phyloP scores from a whole-genome alignment of 371 early-diverging fungal genomes.

The Apophysomyces trapeziformis region DNA sequence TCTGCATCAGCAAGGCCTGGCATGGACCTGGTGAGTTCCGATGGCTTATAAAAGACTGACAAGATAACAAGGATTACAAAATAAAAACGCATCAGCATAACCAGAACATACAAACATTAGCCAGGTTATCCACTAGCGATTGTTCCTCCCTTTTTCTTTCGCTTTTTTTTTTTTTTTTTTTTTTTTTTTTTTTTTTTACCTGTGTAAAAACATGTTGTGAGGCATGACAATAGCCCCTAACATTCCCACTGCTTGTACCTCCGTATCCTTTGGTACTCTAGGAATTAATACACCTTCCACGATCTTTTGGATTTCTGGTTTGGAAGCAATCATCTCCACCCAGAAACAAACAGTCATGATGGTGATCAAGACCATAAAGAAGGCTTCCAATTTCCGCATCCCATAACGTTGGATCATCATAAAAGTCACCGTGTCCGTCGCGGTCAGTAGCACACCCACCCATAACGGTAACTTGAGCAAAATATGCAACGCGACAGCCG shows the following conservation, averaged over 20 bases:
- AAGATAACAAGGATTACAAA: background rate
- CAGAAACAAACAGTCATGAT: conserved; percentile 74
- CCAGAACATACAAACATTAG: no score
- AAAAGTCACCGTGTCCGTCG: conserved; percentile 68
- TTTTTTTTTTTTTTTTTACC: conserved; percentile 22
- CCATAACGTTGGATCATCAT: conserved; percentile 69
- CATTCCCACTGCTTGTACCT: conserved; percentile 71
- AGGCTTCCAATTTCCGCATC: conserved; percentile 64
- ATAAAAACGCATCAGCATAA: no score
- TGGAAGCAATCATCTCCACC: conserved; percentile 64
- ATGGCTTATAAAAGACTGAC: conserved; percentile 54
- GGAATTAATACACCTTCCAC: conserved; percentile 64
- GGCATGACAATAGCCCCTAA: conserved; percentile 78
- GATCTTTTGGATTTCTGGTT: conserved; percentile 57
- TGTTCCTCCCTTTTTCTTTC: no score
- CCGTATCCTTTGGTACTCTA: conserved; percentile 56
- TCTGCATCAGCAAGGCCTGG: conserved; percentile 67
- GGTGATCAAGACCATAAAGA: conserved; percentile 64
- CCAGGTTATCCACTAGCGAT: no score
- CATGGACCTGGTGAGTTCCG: conserved; percentile 25
- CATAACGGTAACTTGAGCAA: conserved; percentile 65
- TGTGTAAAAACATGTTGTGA: conserved; percentile 76
- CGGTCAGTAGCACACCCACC: conserved; percentile 72
- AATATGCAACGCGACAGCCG: conserved; percentile 75
- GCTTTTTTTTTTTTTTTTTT: conserved; percentile 2